Conservation (phyloP, 1,284 basidiomycete species). For the Lentinula novae-zelandiae region DNA sequence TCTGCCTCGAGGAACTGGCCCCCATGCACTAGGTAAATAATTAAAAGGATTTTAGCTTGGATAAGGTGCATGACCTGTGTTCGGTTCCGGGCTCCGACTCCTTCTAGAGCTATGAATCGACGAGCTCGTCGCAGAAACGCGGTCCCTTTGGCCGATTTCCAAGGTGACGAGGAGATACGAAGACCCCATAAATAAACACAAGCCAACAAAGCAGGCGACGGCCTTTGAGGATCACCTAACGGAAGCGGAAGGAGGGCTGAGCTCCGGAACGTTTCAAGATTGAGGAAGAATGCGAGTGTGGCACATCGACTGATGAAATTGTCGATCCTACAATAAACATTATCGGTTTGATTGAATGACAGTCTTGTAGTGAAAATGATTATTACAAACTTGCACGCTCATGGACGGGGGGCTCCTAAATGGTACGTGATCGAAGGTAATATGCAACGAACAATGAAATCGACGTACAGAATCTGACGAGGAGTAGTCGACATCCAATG, state of each 20-base stretch:
- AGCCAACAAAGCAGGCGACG: slow-evolving; percentile 17
- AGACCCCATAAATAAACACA: slow-evolving; percentile 19
- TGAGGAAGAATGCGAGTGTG: slow-evolving; percentile 22
- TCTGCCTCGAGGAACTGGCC: slow-evolving; percentile 18
- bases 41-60: slow-evolving; percentile 19
- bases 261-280: slow-evolving; percentile 14
- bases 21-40: slow-evolving; percentile 15
- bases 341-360: slow-evolving; percentile 6
- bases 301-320: slow-evolving; percentile 17
- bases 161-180: slow-evolving; percentile 12
- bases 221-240: neutral
- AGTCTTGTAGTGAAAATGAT: neutral
- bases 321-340: slow-evolving; percentile 2
- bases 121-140: slow-evolving; percentile 12
- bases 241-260: slow-evolving; percentile 2
- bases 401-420: neutral
- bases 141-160: neutral
- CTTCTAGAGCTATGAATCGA: slow-evolving; percentile 1
- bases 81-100: neutral
- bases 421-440: neutral
- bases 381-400: neutral
- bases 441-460: neutral
- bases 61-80: slow-evolving; percentile 16
- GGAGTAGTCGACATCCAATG: neutral
- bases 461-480: neutral